Conservation (phyloP, 805 yeast genomes). For the Babjeviella inositovora region DNA sequence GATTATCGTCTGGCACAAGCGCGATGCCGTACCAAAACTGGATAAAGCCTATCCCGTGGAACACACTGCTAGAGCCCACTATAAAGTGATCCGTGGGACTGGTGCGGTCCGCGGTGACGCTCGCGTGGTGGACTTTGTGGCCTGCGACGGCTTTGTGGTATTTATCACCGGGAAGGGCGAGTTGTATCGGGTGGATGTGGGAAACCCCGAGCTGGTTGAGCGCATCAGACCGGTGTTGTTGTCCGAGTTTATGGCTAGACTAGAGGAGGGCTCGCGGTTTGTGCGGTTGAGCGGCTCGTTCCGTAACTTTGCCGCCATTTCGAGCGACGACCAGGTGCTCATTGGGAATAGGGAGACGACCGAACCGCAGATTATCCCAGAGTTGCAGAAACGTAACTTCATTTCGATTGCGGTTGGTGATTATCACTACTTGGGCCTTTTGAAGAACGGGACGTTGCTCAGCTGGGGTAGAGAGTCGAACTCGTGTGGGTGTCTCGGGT, state of each 20-base stretch:
- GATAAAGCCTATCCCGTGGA: slow-evolving; percentile 15
- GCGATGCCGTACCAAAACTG: slow-evolving; percentile 6
- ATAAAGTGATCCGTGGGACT: slow-evolving; percentile 22
- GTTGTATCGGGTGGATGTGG: slow-evolving; percentile 16
- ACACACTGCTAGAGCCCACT: slow-evolving; percentile 14
- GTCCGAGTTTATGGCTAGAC: slow-evolving; percentile 13
- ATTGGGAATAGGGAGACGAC: slow-evolving; percentile 14
- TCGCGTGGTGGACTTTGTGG: slow-evolving; percentile 33
- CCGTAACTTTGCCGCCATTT: slow-evolving; percentile 35
- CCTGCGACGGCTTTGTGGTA: slow-evolving; percentile 35
- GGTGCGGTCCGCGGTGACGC: slow-evolving; percentile 11
- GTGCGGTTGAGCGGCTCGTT: slow-evolving; percentile 38
- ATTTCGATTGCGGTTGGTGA: slow-evolving; percentile 55
- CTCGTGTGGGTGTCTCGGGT: slow-evolving; percentile 56
- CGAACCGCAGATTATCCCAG: slow-evolving; percentile 16
- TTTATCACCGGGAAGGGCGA: slow-evolving; percentile 28
- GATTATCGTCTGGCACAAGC: slow-evolving; percentile 36
- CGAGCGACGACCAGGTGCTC: slow-evolving; percentile 29
- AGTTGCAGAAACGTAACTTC: slow-evolving; percentile 28
- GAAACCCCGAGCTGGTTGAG: slow-evolving; percentile 5
- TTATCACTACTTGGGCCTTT: slow-evolving; percentile 51
- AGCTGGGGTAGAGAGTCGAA: slow-evolving; percentile 58
- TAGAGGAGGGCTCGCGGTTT: slow-evolving; percentile 12
- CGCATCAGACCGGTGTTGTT: slow-evolving; percentile 7
- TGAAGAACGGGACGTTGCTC: slow-evolving; percentile 34